A percentile compares a stretch with the other conserved stretches of the same genome.
Evolutionary conservation across 2,329 filamentous ascomycete species (phyloP).

Genomic region (Ploettnerulaceae sp.): DNA sequence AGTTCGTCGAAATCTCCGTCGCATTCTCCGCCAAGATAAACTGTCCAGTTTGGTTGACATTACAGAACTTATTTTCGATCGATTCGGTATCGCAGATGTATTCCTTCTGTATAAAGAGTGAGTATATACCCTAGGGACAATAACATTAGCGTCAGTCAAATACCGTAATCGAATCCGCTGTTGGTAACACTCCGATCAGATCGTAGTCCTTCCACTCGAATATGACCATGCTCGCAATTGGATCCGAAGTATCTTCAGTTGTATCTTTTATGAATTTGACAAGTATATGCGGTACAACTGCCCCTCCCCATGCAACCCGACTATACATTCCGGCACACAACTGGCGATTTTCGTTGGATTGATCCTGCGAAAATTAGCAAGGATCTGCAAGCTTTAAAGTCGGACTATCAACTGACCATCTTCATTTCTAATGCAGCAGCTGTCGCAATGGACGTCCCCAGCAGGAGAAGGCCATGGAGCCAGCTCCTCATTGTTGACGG

Average conservation of each 20-base stretch:
- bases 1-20: constrained; percentile 61
- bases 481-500: constrained; percentile 49
- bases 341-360: constrained; percentile 71
- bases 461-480: constrained; percentile 43
- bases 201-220: constrained; percentile 90
- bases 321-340: constrained; percentile 93
- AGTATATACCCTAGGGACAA: constrained; percentile 27
- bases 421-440: constrained; percentile 52
- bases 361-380: constrained; percentile 50
- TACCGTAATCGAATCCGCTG: constrained; percentile 51
- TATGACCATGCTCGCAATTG: constrained; percentile 76
- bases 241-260: constrained; percentile 59
- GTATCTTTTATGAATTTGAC: constrained; percentile 67
- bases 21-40: constrained; percentile 79
- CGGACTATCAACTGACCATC: constrained; percentile 44
- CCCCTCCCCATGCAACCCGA: constrained; percentile 80
- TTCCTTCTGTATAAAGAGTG: constrained; percentile 45
- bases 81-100: constrained; percentile 73
- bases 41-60: constrained; percentile 70
- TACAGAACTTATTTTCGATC: constrained; percentile 67
- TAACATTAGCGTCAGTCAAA: constrained; percentile 20
- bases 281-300: constrained; percentile 82
- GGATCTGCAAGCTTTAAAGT: background rate
- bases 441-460: constrained; percentile 52
- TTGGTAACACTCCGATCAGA: constrained; percentile 66